These are phyloP conservation scores for Akanthomyces dipterigenus DNA, from an alignment of 2,329 filamentous ascomycete genomes.

Conservation along the genomic window DNA sequence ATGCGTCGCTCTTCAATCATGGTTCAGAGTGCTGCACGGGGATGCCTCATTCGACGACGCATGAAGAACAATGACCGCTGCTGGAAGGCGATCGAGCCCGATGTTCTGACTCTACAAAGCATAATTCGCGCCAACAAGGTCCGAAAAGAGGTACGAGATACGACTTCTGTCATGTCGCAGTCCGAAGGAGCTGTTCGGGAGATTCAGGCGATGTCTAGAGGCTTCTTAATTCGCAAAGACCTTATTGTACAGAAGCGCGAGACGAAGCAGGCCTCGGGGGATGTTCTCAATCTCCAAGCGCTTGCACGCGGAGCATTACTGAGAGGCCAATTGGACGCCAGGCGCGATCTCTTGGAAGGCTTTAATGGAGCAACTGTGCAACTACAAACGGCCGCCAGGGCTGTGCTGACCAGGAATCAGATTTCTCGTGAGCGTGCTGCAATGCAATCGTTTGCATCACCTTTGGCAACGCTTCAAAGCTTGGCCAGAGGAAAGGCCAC, in stretches of 20 bases:
- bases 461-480: constrained; percentile 41
- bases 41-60: constrained; percentile 62
- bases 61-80: constrained; percentile 56
- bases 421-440: constrained; percentile 43
- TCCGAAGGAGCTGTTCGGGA: constrained; percentile 58
- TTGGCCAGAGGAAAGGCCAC: constrained; percentile 40
- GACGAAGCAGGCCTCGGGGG: constrained; percentile 43
- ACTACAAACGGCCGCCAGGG: constrained; percentile 62
- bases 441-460: constrained; percentile 41
- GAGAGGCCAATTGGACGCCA: constrained; percentile 48
- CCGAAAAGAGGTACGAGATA: constrained; percentile 50
- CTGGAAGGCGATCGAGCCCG: constrained; percentile 63
- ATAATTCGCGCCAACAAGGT: constrained; percentile 64
- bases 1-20: constrained; percentile 76
- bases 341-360: constrained; percentile 45
- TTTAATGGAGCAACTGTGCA: constrained; percentile 43
- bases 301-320: constrained; percentile 60
- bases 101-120: constrained; percentile 76
- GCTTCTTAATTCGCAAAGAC: constrained; percentile 56
- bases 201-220: constrained; percentile 60
- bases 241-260: constrained; percentile 50
- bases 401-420: constrained; percentile 51
- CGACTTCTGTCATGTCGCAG: constrained; percentile 52
- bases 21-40: constrained; percentile 73
- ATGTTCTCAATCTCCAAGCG: constrained; percentile 56